Evolutionary conservation across 2,329 filamentous ascomycete species (phyloP), one percentile per base, ranked within the genome.

Genomic region (Xylariales sp.): DNA sequence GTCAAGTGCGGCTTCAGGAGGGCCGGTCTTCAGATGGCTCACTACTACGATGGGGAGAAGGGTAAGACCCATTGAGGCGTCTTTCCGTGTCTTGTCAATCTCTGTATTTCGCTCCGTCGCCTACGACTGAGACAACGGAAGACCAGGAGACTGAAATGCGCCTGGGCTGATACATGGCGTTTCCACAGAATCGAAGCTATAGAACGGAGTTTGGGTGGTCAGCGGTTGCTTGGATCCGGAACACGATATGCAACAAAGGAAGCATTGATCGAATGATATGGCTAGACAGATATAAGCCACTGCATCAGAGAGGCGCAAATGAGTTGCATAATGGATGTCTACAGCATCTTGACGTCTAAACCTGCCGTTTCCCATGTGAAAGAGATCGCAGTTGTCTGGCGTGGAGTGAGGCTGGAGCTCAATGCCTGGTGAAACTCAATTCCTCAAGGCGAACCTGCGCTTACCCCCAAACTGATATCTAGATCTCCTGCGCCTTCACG

Each of bases 1-100:
- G 76, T 95, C 64, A 97, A 97, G 76, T 97, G 93, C 66, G 91
- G 91, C 44, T 97, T 95, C 66, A 85, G 88, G 67, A 75, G 88
- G 47, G 91, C 89, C 20, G 93, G 93, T 12, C 69, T 96, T 43
- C 88, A 98, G 68, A 97, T 98, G 93, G 89, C 91, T 31, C 88
- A 95, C 71, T 95, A 95, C 68, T 93, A 94, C 62, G 88, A 84
- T 45, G 63, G 57, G 35, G 60, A 62, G 53, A 75, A 75, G 60
- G 69, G 64, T 62, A 74, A 74, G 56, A 50, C 57, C 43, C 53
- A 58, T 51, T 47, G 39, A 42, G 18, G 39, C 31, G 12, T 20
- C 31, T 28, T 16, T 15, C 29, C 9, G 9, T 32, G 29, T 15
- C 29, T 32, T 9, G n/a, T n/a, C n/a, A n/a, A n/a, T n/a, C n/a